phyloP scores from a whole-genome alignment of 2,329 filamentous ascomycete genomes.

The Acarospora socialis region DNA sequence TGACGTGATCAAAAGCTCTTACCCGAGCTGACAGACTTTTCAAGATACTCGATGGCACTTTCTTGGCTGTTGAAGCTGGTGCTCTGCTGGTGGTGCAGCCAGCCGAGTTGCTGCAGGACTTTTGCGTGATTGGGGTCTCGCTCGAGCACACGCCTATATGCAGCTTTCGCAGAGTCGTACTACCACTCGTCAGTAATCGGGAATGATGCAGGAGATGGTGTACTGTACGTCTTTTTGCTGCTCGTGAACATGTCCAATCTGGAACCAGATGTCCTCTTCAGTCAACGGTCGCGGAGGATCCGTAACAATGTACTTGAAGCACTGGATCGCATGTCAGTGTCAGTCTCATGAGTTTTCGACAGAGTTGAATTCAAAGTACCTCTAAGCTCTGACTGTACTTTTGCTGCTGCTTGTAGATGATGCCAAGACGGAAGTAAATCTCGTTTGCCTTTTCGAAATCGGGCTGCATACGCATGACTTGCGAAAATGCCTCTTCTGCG shows the following conservation, averaged over 20 bases:
- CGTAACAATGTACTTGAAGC: constrained; percentile 94
- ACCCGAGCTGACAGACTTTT: constrained; percentile 92
- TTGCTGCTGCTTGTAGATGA: constrained; percentile 97
- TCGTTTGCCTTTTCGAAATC: constrained; percentile 98
- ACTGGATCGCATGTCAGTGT: constrained; percentile 37
- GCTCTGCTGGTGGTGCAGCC: constrained; percentile 95
- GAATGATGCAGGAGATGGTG: not conserved
- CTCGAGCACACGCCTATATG: constrained; percentile 85
- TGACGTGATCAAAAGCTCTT: constrained; percentile 24
- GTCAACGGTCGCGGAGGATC: constrained; percentile 85
- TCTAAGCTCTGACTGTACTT: constrained; percentile 88
- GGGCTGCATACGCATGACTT: constrained; percentile 97
- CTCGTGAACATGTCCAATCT: constrained; percentile 96
- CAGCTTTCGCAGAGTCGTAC: constrained; percentile 86
- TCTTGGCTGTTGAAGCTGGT: constrained; percentile 84
- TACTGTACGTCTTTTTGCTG: constrained; percentile 85
- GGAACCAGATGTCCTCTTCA: constrained; percentile 98
- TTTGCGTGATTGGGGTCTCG: constrained; percentile 94
- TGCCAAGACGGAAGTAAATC: constrained; percentile 96
- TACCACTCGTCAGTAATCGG: constrained; percentile 28
- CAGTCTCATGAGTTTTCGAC: constrained; percentile 14
- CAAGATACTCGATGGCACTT: constrained; percentile 88
- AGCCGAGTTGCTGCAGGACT: constrained; percentile 92
- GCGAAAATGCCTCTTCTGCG: constrained; percentile 93
- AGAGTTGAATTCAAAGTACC: constrained; percentile 33